Evolutionary conservation across 2,329 filamentous ascomycete genomes (phyloP), one percentile per base, ranked within the genome.

Genomic region (Kalmusia sp.): DNA sequence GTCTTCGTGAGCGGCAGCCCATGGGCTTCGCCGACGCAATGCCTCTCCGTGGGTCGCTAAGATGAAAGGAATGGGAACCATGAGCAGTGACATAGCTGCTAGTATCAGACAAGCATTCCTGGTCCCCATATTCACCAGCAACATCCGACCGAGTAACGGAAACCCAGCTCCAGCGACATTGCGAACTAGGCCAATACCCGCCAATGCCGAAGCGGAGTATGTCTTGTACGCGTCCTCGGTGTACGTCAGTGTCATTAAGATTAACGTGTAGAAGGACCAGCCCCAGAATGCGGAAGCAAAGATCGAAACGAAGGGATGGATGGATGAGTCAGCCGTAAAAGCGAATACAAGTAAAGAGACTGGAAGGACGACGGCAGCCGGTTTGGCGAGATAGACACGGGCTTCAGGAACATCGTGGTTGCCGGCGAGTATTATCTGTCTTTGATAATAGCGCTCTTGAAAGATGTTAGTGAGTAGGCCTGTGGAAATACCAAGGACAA

Each of bases 271-370:
- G 56, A 82, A 81, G 4, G 75, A 77, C 69, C 78, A 80, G 0
- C 80, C 82, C 68, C 81, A 82, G 15, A 82, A 75, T 0, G 76
- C 72, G 0, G 77, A 79, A 2, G 79, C 80, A 12, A 83, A 61
- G 4, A 83, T 77, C 0, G 81, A 79, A 3, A 81, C 75, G 45
- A 83, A 74, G 0, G 65, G 62, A 25, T 68, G 67, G 7, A 72
- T 56, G 1, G 48, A 12, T 2, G 67, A 61, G 6, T 57, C 56
- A 28, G 67, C 63, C 8, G 65, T 68, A 22, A 76, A 65, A 64
- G 79, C 67, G 61, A 78, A 66, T 66, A 73, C 43, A 65, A 72
- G 38, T 3, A 72, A 30, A 46, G 76, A 59, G 62, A 67, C 7
- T 53, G 65, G 73, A 5, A 75, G 60, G 5, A 74, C 59, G 11